Percentiles rank a stretch among this genome's conserved stretches.
These are phyloP conservation scores for Ephemerocybe angulata DNA, from an alignment of 768 basidiomycete genomes.

Conservation along the genomic window DNA sequence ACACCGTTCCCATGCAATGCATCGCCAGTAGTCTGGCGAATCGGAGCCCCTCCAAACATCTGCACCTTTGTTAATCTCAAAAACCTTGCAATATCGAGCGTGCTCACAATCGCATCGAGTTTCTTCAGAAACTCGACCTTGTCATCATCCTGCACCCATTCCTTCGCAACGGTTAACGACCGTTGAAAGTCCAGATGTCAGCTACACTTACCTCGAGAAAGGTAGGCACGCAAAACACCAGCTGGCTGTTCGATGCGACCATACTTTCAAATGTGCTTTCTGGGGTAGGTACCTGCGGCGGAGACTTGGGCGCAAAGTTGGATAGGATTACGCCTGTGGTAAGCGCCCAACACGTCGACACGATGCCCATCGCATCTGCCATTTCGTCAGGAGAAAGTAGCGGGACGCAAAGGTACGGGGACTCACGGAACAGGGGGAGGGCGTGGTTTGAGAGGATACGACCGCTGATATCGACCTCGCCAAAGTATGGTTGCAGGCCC, in stretches of 20 bases:
- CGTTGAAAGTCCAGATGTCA: background rate
- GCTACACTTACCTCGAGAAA: slow-evolving; percentile 20
- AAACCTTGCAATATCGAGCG: background rate
- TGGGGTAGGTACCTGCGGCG: slow-evolving; percentile 14
- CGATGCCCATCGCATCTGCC: slow-evolving; percentile 18
- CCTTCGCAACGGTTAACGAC: slow-evolving; percentile 8
- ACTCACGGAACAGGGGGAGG: slow-evolving; percentile 20
- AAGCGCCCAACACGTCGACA: slow-evolving; percentile 14
- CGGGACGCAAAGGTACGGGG: background rate
- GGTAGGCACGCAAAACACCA: slow-evolving; percentile 14
- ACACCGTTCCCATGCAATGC: slow-evolving; percentile 15
- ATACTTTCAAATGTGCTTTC: slow-evolving; percentile 16
- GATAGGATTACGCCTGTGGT: slow-evolving; percentile 18
- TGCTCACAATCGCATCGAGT: slow-evolving; percentile 17
- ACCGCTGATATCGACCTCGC: slow-evolving; percentile 22
- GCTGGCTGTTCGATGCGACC: slow-evolving; percentile 4
- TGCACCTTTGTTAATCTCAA: background rate
- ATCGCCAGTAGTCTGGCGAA: slow-evolving; percentile 25
- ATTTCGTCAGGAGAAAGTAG: background rate
- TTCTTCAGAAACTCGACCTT: slow-evolving; percentile 16
- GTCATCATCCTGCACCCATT: slow-evolving; percentile 17
- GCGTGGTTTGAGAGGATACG: slow-evolving; percentile 17
- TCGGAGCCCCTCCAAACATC: slow-evolving; percentile 23
- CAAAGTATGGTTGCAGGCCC: slow-evolving; percentile 19
- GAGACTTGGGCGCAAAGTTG: slow-evolving; percentile 19